These are phyloP conservation scores for Punctularia strigosozonata DNA, from an alignment of 768 basidiomycete genomes.

Conservation along the genomic window DNA sequence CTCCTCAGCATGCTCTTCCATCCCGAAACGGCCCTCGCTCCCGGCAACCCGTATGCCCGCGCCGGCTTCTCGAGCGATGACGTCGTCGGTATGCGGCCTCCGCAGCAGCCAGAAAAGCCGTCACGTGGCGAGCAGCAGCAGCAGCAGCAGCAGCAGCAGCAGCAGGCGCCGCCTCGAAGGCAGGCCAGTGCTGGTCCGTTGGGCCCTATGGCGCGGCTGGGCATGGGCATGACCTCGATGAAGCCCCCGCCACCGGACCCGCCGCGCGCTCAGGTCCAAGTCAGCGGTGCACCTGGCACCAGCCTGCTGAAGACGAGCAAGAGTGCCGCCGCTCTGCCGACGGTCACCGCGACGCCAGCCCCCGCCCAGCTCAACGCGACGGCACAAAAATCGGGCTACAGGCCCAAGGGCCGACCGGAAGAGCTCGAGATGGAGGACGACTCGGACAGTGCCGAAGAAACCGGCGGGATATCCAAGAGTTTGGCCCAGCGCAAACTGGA, in stretches of 20 bases:
- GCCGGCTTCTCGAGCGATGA: slow-evolving; percentile 37
- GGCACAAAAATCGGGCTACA: too few species aligned
- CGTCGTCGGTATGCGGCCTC: slow-evolving; percentile 21
- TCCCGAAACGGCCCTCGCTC: slow-evolving; percentile 52
- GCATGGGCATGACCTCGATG: slow-evolving; percentile 29
- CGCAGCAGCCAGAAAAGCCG: slow-evolving; percentile 13
- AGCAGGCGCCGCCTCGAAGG: too few species aligned
- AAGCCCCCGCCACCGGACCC: slow-evolving; percentile 53
- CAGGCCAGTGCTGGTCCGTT: slow-evolving; percentile 9
- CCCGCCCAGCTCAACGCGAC: slow-evolving; percentile 56
- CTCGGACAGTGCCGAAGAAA: slow-evolving; percentile 17
- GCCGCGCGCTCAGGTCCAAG: slow-evolving; percentile 31
- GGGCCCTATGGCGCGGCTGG: slow-evolving; percentile 7
- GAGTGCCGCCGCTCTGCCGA: slow-evolving; percentile 34
- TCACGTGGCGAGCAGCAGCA: too few species aligned
- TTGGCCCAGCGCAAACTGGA: slow-evolving; percentile 1
- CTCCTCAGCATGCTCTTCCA: slow-evolving; percentile 61
- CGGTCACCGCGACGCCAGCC: slow-evolving; percentile 49
- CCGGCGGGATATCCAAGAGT: slow-evolving; percentile 1
- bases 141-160: slow-evolving; percentile 12
- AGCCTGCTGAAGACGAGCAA: slow-evolving; percentile 34
- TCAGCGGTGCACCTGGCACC: neutral
- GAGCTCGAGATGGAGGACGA: slow-evolving; percentile 57
- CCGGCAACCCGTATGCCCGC: slow-evolving; percentile 47
- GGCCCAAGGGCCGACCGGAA: slow-evolving; percentile 28